Base-by-base conservation (phyloP, 495 filamentous ascomycete species). In the Amphirosellinia nigrospora region DNA sequence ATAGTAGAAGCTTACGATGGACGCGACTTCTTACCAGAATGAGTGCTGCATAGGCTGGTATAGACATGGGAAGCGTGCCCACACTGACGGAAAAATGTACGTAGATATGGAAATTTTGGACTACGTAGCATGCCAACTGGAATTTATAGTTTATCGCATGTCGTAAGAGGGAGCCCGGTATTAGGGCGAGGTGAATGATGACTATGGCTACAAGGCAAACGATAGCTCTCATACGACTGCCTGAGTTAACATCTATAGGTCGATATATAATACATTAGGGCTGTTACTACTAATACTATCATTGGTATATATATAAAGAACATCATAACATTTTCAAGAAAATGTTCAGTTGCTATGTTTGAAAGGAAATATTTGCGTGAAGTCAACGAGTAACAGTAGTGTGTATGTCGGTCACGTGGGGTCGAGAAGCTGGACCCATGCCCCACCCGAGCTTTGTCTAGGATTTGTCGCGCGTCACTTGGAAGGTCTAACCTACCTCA, bases 391-490 rank as follows among this genome's bases (percentile, higher is more conserved):
- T 3, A n/a, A n/a, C n/a, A n/a, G n/a, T n/a, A n/a, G n/a, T n/a
- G n/a, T n/a, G n/a, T n/a, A n/a, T 6, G 9, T 28, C 15, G 50
- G 41, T 68, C 75, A 77, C 73, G 75, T 77, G 75, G 60, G 21
- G 30, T 71, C 75, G 73, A 67, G 72, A 66, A 34, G 60, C 62
- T 67, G 52, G 58, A 61, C 36, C 0, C 19, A 16, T 16, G 52
- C 39, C 66, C 66, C 66, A 68, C 66, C 34, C 30, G n/a, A 62
- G 64, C 34, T 71, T 52, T 65, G 55, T 28, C 66, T 19, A 64
- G 13, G 39, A 45, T 32, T 38, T 68, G 71, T 75, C 75, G 75
- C 75, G 75, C 75, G 75, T 70, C 59, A 46, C 38, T 64, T 50
- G 43, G 0, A 46, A 21, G 43, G 43, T 9, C n/a, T n/a, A n/a